phyloP scores from a whole-genome alignment of 2,329 filamentous ascomycete species.

The Coniochaeta prunicola region DNA sequence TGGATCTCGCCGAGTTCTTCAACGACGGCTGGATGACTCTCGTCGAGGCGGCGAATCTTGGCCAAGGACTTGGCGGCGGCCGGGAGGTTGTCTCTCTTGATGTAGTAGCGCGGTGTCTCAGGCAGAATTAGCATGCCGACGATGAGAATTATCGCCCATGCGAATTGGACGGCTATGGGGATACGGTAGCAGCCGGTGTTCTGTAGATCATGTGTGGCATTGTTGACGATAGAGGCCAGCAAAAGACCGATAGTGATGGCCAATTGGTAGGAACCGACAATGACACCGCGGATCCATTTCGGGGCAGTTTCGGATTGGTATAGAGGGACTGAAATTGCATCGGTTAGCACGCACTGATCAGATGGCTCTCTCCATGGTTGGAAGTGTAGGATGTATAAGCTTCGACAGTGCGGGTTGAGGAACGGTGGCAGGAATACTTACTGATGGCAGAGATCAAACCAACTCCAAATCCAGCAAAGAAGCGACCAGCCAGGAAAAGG shows the following conservation, averaged over 20 bases:
- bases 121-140: slow-evolving; percentile 60
- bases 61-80: slow-evolving; percentile 51
- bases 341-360: slow-evolving; percentile 9
- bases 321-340: slow-evolving; percentile 46
- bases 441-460: slow-evolving; percentile 58
- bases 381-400: neutral
- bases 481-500: slow-evolving; percentile 62
- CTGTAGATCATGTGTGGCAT: slow-evolving; percentile 46
- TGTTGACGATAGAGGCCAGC: slow-evolving; percentile 59
- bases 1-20: slow-evolving; percentile 57
- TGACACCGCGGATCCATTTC: slow-evolving; percentile 65
- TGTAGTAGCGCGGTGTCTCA: slow-evolving; percentile 65
- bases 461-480: slow-evolving; percentile 68
- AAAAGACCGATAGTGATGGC: slow-evolving; percentile 65
- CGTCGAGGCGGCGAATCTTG: slow-evolving; percentile 52
- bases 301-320: slow-evolving; percentile 68
- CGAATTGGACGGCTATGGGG: slow-evolving; percentile 57
- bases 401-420: no score
- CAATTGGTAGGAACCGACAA: slow-evolving; percentile 63
- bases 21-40: slow-evolving; percentile 48
- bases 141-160: slow-evolving; percentile 62
- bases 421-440: slow-evolving; percentile 23
- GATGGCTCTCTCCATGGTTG: neutral
- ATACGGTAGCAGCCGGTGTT: slow-evolving; percentile 56
- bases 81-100: slow-evolving; percentile 50